These are phyloP conservation scores for Cenchrus purpureus DNA, from an alignment of 176 grass and related monocot genomes.

Conservation along the genomic window DNA sequence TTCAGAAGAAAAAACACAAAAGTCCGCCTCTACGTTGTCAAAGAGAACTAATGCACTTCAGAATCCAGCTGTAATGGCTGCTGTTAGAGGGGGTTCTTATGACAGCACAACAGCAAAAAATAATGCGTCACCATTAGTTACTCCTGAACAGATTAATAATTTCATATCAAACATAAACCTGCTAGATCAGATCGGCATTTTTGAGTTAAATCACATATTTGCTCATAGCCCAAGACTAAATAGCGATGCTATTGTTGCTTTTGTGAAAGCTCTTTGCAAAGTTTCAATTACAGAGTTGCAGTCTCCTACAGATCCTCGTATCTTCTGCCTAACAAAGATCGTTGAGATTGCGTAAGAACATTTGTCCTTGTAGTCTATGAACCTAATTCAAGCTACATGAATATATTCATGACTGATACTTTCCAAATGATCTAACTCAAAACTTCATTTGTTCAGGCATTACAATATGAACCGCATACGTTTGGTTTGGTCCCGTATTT, in stretches of 20 bases:
- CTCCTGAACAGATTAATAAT: conserved; percentile 90
- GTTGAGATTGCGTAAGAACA: conserved; percentile 98
- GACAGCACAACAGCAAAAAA: conserved; percentile 76
- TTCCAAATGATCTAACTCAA: conserved; percentile 22
- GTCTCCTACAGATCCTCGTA: conserved; percentile 90
- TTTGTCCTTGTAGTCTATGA: conserved; percentile 36
- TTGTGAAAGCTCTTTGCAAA: conserved; percentile 98
- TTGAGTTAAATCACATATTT: conserved; percentile 99
- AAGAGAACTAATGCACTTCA: conserved; percentile 84
- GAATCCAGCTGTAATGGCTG: conserved; percentile 93
- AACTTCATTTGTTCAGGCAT: conserved; percentile 70
- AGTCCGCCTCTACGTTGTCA: conserved; percentile 42
- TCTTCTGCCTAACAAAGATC: conserved; percentile 99
- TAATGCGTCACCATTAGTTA: conserved; percentile 69
- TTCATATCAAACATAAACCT: conserved; percentile 97
- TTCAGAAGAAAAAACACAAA: conserved; percentile 59
- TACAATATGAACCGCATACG: conserved; percentile 99
- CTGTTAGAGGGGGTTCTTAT: conserved; percentile 97
- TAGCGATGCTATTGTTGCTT: conserved; percentile 99
- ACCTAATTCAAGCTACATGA: conserved; percentile 30
- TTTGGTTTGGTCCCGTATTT: conserved; percentile 95
- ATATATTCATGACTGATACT: neutral
- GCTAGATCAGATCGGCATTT: conserved; percentile 95
- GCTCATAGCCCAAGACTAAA: conserved; percentile 96
- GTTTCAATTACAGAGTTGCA: conserved; percentile 91